phyloP scores from a whole-genome alignment of 2,329 filamentous ascomycete species.

The Cordyceps cateniannulata region DNA sequence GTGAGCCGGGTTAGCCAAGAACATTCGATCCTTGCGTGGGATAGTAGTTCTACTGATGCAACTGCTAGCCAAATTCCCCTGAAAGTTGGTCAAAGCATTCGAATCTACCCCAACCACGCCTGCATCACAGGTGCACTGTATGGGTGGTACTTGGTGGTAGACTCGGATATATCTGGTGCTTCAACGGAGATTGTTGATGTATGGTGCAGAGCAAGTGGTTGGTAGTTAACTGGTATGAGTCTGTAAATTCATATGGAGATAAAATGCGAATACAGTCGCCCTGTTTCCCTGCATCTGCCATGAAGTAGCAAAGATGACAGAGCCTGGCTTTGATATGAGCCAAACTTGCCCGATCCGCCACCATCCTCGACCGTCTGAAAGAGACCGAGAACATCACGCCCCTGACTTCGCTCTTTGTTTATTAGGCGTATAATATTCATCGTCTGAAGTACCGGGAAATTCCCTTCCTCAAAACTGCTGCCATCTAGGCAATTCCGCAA shows the following conservation, averaged over 20 bases:
- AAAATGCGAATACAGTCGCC: not conserved
- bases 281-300: constrained; percentile 12
- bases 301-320: constrained; percentile 9
- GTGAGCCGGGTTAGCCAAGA: constrained; percentile 59
- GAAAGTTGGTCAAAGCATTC: constrained; percentile 33
- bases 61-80: constrained; percentile 29
- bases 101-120: constrained; percentile 58
- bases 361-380: constrained; percentile 15
- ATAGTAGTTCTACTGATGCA: constrained; percentile 20
- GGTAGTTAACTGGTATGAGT: constrained; percentile 15
- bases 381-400: constrained; percentile 7
- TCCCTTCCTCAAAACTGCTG: constrained; percentile 18
- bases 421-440: constrained; percentile 14
- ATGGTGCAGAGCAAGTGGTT: constrained; percentile 54
- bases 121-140: constrained; percentile 56
- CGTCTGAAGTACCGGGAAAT: constrained; percentile 18
- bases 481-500: constrained; percentile 13
- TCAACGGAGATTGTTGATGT: constrained; percentile 43
- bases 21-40: constrained; percentile 53
- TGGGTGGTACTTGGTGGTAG: constrained; percentile 52
- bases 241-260: not conserved
- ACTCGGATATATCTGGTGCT: constrained; percentile 36
- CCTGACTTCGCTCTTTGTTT: constrained; percentile 15
- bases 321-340: constrained; percentile 13
- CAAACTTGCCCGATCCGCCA: constrained; percentile 13